These are phyloP conservation scores for Cyanidium caldarium DNA, from an alignment of 23 red algal species.

Conservation along the genomic window DNA sequence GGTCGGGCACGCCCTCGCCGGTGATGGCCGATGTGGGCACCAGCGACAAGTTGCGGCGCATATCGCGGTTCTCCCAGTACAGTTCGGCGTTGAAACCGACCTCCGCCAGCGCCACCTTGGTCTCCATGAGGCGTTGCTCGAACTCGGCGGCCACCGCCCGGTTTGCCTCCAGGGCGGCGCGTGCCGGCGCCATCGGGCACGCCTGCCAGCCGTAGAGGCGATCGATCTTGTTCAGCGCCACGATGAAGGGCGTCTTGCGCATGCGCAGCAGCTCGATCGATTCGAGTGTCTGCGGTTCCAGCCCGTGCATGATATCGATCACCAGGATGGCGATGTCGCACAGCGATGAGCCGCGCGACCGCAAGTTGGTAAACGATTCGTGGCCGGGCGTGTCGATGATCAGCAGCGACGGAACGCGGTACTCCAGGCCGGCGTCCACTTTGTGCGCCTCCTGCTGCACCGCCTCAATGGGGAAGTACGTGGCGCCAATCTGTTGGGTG, in stretches of 20 bases:
- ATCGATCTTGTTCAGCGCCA: constrained; percentile 98
- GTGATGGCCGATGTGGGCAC: constrained; percentile 91
- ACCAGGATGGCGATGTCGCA: constrained; percentile 99
- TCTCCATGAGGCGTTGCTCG: constrained; percentile 34
- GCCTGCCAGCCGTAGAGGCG: constrained; percentile 88
- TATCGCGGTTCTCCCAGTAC: constrained; percentile 91
- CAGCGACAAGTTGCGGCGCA: constrained; percentile 56
- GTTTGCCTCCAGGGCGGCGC: constrained; percentile 40
- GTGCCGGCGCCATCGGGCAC: constrained; percentile 31
- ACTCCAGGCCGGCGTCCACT: constrained; percentile 34
- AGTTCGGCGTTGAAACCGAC: constrained; percentile 90
- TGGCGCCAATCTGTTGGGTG: constrained; percentile 99
- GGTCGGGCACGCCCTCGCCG: constrained; percentile 92
- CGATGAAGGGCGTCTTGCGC: constrained; percentile 94
- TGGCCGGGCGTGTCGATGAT: constrained; percentile 99
- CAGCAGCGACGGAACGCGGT: constrained; percentile 84
- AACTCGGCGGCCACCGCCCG: constrained; percentile 63
- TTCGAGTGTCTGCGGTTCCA: constrained; percentile 88
- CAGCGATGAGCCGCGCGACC: constrained; percentile 81
- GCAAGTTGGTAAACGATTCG: constrained; percentile 95
- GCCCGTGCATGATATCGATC: constrained; percentile 94
- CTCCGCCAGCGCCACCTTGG: constrained; percentile 70
- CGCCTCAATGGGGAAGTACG: constrained; percentile 90
- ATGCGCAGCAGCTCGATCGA: constrained; percentile 78
- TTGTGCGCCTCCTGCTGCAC: constrained; percentile 73